phyloP scores from a whole-genome alignment of 352 stramenopile genomes.

The Globisporangium orthogonon region DNA sequence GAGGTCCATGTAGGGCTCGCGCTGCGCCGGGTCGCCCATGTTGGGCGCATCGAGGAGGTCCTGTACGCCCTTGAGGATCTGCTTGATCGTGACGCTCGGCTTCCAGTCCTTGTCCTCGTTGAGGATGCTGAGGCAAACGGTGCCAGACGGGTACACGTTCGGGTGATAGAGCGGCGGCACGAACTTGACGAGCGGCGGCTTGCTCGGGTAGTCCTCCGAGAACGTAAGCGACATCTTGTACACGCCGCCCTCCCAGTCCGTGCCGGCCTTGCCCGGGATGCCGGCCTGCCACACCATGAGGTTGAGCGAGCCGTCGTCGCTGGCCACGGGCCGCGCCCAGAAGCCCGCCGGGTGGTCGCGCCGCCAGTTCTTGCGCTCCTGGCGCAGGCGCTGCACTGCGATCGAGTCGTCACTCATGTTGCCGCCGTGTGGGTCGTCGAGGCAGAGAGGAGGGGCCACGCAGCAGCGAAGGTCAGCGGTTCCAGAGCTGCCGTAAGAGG shows the following conservation, averaged over 20 bases:
- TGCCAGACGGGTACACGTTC: constrained; percentile 96
- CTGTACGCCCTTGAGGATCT: constrained; percentile 97
- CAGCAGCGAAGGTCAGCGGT: no score
- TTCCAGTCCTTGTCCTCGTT: constrained; percentile 99
- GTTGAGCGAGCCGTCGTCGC: constrained; percentile 93
- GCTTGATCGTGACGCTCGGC: constrained; percentile 95
- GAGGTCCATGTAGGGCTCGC: constrained; percentile 84
- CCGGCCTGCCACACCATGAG: constrained; percentile 96
- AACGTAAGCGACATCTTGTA: constrained; percentile 98
- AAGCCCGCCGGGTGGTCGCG: constrained; percentile 95
- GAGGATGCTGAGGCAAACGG: constrained; percentile 97
- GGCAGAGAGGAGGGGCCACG: background rate
- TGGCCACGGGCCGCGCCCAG: constrained; percentile 91
- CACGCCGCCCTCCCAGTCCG: constrained; percentile 96
- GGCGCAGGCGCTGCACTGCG: constrained; percentile 82
- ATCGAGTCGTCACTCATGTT: constrained; percentile 86
- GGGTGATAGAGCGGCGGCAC: constrained; percentile 96
- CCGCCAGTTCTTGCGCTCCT: constrained; percentile 94
- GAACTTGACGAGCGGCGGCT: constrained; percentile 98
- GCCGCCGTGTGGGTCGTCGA: background rate
- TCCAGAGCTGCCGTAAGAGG: no score
- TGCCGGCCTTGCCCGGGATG: constrained; percentile 93
- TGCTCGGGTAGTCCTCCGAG: constrained; percentile 96
- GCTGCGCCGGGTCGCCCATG: constrained; percentile 83
- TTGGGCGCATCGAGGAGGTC: constrained; percentile 86